Base-by-base conservation (phyloP, 2,329 filamentous ascomycete species). In the Sclerotinia subarctica region DNA sequence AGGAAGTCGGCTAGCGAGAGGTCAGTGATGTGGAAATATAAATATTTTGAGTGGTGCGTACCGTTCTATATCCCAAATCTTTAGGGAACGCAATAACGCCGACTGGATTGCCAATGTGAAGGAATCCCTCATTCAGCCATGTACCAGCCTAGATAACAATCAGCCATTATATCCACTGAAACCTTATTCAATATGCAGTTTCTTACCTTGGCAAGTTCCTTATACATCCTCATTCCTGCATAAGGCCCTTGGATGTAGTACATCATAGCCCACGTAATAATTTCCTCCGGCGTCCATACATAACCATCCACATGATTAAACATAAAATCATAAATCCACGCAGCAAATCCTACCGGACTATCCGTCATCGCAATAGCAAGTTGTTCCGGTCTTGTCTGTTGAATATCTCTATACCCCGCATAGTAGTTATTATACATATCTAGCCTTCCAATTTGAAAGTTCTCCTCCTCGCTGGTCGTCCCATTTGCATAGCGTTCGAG, bases 331-430 rank as follows among this genome's bases (percentile, higher is more conserved):
- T 73, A 70, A 11, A 77, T 76, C 76, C 73, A 78, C 26, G 72
- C 74, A 11, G 73, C 69, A 15, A 75, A 71, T 2, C 76, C 78
- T 0, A 78, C 71, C 4, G 78, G 78, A 15, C 73, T 76, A 72
- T 79, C 78, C 2, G 73, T 71, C 15, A 79, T 69, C 1, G 69
- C 76, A 77, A 64, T 26, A 4, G 26, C 58, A 7, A 69, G n/a
- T 17, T 38, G 44, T 13, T 64, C 46, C 6, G 69, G 69, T 6
- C 53, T 49, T 13, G 59, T 66, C 1, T 62, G 57, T n/a, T 70
- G 63, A 21, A 70, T 56, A 24, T 58, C 54, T 13, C 52, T 42
- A 52, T 69, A 70, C 2, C 54, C 64, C 2, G 47, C 56, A 38
- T 44, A n/a, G 4, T 35, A 24, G 5, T 17, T 21, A 15, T 38